Conservation (phyloP, 116 monocot species). For the Iris pallida region DNA sequence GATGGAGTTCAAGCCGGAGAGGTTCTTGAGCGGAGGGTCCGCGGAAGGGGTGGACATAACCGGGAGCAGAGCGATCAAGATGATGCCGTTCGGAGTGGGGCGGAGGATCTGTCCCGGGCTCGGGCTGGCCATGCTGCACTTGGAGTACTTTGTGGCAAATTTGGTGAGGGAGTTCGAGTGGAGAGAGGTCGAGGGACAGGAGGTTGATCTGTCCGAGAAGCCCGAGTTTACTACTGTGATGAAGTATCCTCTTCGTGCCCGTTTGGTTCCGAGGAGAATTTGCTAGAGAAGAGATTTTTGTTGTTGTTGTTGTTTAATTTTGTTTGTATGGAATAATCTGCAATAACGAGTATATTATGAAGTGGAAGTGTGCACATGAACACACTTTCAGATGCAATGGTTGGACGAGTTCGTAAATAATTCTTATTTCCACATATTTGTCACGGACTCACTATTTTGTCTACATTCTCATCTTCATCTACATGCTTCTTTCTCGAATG, state of each 20-base stretch:
- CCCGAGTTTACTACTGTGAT: background rate
- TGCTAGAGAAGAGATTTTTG: too few relatives aligned
- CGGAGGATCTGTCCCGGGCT: constrained; percentile 19
- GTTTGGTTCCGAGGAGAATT: constrained; percentile 1
- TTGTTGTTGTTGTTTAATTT: too few relatives aligned
- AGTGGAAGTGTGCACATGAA: too few relatives aligned
- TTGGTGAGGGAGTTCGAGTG: constrained; percentile 15
- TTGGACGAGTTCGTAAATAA: too few relatives aligned
- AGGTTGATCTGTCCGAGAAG: constrained; percentile 7
- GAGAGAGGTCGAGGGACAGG: background rate
- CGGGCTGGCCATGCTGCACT: constrained; percentile 9
- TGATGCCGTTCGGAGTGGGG: constrained; percentile 18
- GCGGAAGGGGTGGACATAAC: constrained; percentile 9
- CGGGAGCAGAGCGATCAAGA: constrained; percentile 16
- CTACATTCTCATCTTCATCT: too few relatives aligned
- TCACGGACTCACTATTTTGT: too few relatives aligned
- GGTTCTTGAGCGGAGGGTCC: constrained; percentile 5
- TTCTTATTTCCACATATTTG: too few relatives aligned
- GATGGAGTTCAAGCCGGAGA: constrained; percentile 17
- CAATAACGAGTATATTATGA: too few relatives aligned
- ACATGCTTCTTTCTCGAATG: too few relatives aligned
- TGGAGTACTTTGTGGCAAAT: constrained; percentile 15
- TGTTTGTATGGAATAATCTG: too few relatives aligned
- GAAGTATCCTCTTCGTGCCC: constrained; percentile 11
- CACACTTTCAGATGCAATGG: too few relatives aligned